phyloP scores from a whole-genome alignment of 2,329 filamentous ascomycete species.

The Sodiomyces alkalinus region DNA sequence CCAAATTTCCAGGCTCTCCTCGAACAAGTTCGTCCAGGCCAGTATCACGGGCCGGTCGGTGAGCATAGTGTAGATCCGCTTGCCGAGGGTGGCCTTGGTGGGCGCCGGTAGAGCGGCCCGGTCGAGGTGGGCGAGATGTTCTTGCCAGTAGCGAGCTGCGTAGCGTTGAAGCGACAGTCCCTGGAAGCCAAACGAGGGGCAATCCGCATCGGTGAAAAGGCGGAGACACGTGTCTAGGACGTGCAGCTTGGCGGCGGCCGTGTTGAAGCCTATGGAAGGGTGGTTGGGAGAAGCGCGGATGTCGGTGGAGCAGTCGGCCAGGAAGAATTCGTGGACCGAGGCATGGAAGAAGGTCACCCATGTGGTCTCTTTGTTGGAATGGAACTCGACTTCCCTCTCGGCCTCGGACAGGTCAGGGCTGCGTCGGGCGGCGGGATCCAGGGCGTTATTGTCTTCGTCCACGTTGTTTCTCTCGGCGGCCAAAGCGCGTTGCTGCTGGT shows the following conservation, averaged over 20 bases:
- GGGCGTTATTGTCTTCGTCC: no score
- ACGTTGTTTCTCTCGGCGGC: neutral
- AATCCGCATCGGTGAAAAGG: conserved; percentile 19
- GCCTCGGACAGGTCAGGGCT: conserved; percentile 16
- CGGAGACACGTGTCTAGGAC: conserved; percentile 22
- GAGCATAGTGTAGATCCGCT: conserved; percentile 20
- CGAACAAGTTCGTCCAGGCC: conserved; percentile 24
- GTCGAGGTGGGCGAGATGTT: conserved; percentile 21
- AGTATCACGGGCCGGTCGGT: conserved; percentile 19
- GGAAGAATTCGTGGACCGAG: conserved; percentile 23
- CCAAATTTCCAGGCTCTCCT: conserved; percentile 25
- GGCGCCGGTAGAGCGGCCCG: conserved; percentile 10
- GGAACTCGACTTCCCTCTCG: conserved; percentile 20
- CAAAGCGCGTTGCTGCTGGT: conserved; percentile 15
- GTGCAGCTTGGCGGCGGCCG: conserved; percentile 17
- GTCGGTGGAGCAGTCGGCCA: conserved; percentile 14
- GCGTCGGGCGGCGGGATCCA: conserved; percentile 2
- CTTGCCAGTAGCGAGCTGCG: conserved; percentile 29
- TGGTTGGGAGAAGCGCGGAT: conserved; percentile 4
- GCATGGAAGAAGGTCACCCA: conserved; percentile 24
- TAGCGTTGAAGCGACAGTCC: conserved; percentile 14
- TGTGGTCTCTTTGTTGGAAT: conserved; percentile 25
- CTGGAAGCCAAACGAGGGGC: conserved; percentile 7
- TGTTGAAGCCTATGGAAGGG: conserved; percentile 19
- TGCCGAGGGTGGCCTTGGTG: conserved; percentile 19